These are phyloP conservation scores for Stemphylium lycopersici DNA, from an alignment of 2,329 filamentous ascomycete genomes.

Conservation along the genomic window DNA sequence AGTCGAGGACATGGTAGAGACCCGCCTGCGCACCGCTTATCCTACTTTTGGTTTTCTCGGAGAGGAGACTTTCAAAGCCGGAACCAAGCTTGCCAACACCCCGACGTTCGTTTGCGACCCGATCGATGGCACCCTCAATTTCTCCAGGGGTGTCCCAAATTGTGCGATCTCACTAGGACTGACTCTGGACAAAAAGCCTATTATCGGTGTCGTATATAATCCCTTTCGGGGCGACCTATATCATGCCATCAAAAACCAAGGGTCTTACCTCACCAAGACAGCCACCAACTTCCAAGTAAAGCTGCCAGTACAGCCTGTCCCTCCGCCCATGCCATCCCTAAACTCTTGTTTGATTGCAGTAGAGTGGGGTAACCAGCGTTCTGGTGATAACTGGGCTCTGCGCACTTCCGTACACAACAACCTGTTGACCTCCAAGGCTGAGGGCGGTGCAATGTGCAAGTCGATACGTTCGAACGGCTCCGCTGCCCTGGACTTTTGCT, in stretches of 20 bases:
- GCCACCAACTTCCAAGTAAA: slow-evolving; percentile 26
- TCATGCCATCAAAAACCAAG: slow-evolving; percentile 42
- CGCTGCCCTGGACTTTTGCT: slow-evolving; percentile 49
- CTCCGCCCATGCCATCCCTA: slow-evolving; percentile 34
- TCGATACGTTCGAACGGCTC: slow-evolving; percentile 45
- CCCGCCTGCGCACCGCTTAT: slow-evolving; percentile 51
- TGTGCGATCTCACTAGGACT: slow-evolving; percentile 44
- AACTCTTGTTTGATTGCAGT: slow-evolving; percentile 43
- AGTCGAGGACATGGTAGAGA: slow-evolving; percentile 59
- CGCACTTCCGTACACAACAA: slow-evolving; percentile 36
- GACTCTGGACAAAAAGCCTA: slow-evolving; percentile 38
- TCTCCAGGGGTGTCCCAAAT: slow-evolving; percentile 48
- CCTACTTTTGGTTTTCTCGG: slow-evolving; percentile 53
- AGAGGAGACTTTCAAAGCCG: slow-evolving; percentile 45
- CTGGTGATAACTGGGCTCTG: slow-evolving; percentile 46
- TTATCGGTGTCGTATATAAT: slow-evolving; percentile 47
- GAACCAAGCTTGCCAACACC: slow-evolving; percentile 34
- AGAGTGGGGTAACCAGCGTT: slow-evolving; percentile 48
- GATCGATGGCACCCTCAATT: slow-evolving; percentile 50
- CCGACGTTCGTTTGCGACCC: slow-evolving; percentile 49
- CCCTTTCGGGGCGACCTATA: slow-evolving; percentile 46
- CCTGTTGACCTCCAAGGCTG: slow-evolving; percentile 35
- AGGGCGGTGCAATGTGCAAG: slow-evolving; percentile 44
- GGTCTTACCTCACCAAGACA: slow-evolving; percentile 36
- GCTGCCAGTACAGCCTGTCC: slow-evolving; percentile 39